These are phyloP conservation scores for Blastobotrys muscicola DNA, from an alignment of 805 yeast genomes.

Conservation along the genomic window DNA sequence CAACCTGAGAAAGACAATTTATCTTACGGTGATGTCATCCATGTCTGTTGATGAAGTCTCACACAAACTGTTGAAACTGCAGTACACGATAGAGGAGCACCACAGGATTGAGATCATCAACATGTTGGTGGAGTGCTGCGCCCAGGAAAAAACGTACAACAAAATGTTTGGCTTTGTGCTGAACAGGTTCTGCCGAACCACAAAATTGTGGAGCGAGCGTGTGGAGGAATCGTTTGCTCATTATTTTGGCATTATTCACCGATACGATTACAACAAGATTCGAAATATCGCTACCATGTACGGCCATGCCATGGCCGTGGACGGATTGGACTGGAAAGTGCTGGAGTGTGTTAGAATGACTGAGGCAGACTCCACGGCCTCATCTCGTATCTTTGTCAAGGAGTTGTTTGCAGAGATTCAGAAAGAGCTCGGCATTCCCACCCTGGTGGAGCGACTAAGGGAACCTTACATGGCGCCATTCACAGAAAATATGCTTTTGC, in stretches of 20 bases:
- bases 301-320: constrained; percentile 74
- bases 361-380: constrained; percentile 66
- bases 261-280: constrained; percentile 61
- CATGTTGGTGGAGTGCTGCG: constrained; percentile 69
- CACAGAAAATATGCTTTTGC: constrained; percentile 58
- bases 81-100: constrained; percentile 26
- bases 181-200: constrained; percentile 48
- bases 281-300: constrained; percentile 76
- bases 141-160: constrained; percentile 79
- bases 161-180: constrained; percentile 75
- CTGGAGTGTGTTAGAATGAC: constrained; percentile 50
- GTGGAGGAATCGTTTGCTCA: constrained; percentile 46
- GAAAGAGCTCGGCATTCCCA: constrained; percentile 58
- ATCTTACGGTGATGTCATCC: constrained; percentile 77
- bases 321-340: constrained; percentile 54
- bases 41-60: constrained; percentile 90
- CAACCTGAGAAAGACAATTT: constrained; percentile 65
- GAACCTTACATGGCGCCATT: constrained; percentile 44
- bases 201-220: constrained; percentile 45
- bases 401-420: constrained; percentile 71
- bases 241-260: constrained; percentile 50
- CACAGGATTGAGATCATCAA: constrained; percentile 48
- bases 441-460: constrained; percentile 39
- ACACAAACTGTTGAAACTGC: constrained; percentile 56
- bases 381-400: constrained; percentile 69